Base-by-base conservation (phyloP, 31 red algal genomes). In the Asparagopsis taxiformis region DNA sequence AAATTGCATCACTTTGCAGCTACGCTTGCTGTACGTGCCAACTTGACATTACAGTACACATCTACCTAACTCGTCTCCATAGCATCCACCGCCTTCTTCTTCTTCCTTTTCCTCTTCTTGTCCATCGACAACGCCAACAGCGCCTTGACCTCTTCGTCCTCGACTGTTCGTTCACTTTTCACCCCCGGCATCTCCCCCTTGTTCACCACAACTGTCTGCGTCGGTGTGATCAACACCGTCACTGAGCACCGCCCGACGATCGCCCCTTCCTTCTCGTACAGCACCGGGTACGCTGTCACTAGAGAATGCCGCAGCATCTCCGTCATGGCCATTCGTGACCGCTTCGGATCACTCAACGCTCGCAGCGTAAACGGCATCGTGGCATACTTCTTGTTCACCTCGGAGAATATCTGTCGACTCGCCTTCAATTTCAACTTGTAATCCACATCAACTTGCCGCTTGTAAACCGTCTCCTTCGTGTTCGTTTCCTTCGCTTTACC, bases 391-490 rank as follows among this genome's bases (percentile, higher is more conserved):
- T 69, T 77, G 70, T 93, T 92, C 26, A 97, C 81, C 44, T 97
- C 94, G 2, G 66, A 77, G 37, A 97, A 71, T 52, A 92, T 56
- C 25, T 76, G 76, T n/a, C 94, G 88, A 3, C 70, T 79, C 1
- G 94, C 76, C 50, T 92, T 97, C 88, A 97, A 76, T 38, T 97
- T 97, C 15, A 97, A 65, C 71, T 80, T 76, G 64, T 97, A 97
- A 43, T 97, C 94, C 50, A 87, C 75, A 30, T 93, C 94, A 15
- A 88, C 83, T 26, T 76, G 73, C 35, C 94, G 76, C 62, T 97
- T 97, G 59, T 84, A 97, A 41, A 97, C 70, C 0, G 88, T 92
- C 31, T 79, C 61, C 25, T 76, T 53, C 13, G 71, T 82, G 41
- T 82, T 65, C 32, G 56, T 65, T 46, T 87, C 82, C 28, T 82